Base-by-base conservation (phyloP, 768 basidiomycete genomes). In the Dictyophora rubrovolvata region DNA sequence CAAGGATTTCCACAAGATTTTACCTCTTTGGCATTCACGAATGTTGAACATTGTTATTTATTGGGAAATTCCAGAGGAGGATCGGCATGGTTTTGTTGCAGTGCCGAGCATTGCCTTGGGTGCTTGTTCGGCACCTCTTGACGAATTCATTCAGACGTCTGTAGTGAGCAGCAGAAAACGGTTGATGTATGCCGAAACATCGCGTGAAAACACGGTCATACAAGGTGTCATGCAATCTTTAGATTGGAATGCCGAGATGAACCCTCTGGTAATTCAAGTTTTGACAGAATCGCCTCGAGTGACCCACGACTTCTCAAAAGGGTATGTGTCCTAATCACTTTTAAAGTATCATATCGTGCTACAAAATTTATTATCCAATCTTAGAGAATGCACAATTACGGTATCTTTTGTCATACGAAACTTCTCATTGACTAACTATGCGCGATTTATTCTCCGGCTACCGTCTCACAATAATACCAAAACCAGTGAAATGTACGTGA, bases 171-270 rank as follows among this genome's bases (percentile, higher is more conserved):
- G 89, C 70, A 77, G 77, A 21, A 87, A 84, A 61, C 79, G 92
- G 49, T 90, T 82, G 62, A 91, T 96, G 80, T 97, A 92, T 67
- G 91, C 90, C 20, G 92, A 97, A 74, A 95, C 93, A 5, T 81
- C 80, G 61, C 76, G 86, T 52, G 84, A 93, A 70, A 83, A 82
- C 66, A 69, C 70, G 63, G 82, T 83, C 54, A 72, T 94, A 34
- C 66, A 94, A 54, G 75, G 82, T 53, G 81, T 84, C 9, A 78
- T 96, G 47, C 75, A 81, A 36, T 70, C 74, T 4, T 85, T 85
- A 61, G 83, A 86, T 68, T 86, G 93, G 82, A 91, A 91, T 62
- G 65, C 70, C 14, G 89, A 93, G 70, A 86, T 82, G 76, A 81
- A 93, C 66, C 91, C 93, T 7, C 60, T 87, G 1, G 75, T 79